Percentiles rank a stretch among this genome's conserved stretches.
Conservation (phyloP, 352 stramenopile species). For the Pythium sukuiense region DNA sequence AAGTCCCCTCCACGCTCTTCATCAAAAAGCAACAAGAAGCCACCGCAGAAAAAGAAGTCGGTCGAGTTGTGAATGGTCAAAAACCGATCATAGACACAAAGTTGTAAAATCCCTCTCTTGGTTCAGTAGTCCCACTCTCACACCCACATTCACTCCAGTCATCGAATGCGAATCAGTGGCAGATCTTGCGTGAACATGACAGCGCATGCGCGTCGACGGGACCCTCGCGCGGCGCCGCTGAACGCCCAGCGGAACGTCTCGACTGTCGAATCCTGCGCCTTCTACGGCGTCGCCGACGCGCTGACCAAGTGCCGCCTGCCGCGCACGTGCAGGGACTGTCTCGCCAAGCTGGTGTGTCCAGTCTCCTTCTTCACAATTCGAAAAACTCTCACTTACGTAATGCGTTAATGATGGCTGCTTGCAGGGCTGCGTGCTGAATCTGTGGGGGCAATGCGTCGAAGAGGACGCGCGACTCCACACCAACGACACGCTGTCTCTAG, state of each 20-base stretch:
- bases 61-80: neutral
- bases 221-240: neutral
- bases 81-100: no score
- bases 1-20: conserved; percentile 5
- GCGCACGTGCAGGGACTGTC: conserved; percentile 12
- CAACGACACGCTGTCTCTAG: neutral
- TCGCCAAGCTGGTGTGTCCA: conserved; percentile 7
- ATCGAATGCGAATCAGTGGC: neutral
- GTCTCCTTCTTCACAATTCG: neutral
- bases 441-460: neutral
- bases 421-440: conserved; percentile 2
- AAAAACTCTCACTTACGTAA: neutral
- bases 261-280: neutral
- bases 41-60: neutral
- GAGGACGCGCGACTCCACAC: neutral
- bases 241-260: neutral
- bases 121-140: neutral
- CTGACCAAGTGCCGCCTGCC: conserved; percentile 3
- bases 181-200: neutral
- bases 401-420: neutral
- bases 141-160: neutral
- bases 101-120: neutral
- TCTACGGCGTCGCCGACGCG: conserved; percentile 9
- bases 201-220: neutral
- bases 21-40: neutral